Base-by-base conservation (phyloP, 2,329 filamentous ascomycete species). In the Epichloe hybrida region DNA sequence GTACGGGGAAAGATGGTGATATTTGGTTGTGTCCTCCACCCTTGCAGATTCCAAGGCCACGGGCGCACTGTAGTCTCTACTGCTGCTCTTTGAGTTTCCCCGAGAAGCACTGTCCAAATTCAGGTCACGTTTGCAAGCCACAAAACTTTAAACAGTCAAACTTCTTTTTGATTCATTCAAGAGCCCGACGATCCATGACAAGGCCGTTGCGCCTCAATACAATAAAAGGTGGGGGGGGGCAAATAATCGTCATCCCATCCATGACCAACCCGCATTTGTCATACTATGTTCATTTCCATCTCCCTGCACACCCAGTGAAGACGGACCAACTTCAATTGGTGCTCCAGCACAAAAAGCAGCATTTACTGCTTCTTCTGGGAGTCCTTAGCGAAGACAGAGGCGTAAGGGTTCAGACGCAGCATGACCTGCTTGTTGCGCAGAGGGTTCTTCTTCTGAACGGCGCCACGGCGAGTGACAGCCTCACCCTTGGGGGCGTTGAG, bases 371-470 rank as follows among this genome's bases (percentile, higher is more conserved):
- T 68, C 65, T 69, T 68, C 63, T 69, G 66, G 52, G 65, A 51
- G 60, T 69, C 81, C 80, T 94, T 88, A 63, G 83, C 77, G 76
- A 94, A 98, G 57, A 87, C 83, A 64, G 84, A 79, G 62, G 93
- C 91, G 76, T 98, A 98, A 58, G 93, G 93, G 85, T 98, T 98
- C 72, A 98, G 86, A 66, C 93, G 86, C 69, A 98, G 86, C 74
- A 96, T 82, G 62, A 98, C 86, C 81, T 97, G 93, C 83, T 89
- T 95, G 86, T 98, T 98, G 76, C 79, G 80, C 63, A 98, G 89
- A 67, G 93, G 93, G 83, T 98, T 98, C 90, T 97, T 97, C 89
- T 98, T 98, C 83, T 96, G 91, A 62, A 95, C 88, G 67, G 80
- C 75, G 62, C 79, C 75, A 69, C 93, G 88, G 83, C 96, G 96